These are phyloP conservation scores for Sphaerulina vaccinii DNA, from an alignment of 2,329 filamentous ascomycete species.

Conservation along the genomic window DNA sequence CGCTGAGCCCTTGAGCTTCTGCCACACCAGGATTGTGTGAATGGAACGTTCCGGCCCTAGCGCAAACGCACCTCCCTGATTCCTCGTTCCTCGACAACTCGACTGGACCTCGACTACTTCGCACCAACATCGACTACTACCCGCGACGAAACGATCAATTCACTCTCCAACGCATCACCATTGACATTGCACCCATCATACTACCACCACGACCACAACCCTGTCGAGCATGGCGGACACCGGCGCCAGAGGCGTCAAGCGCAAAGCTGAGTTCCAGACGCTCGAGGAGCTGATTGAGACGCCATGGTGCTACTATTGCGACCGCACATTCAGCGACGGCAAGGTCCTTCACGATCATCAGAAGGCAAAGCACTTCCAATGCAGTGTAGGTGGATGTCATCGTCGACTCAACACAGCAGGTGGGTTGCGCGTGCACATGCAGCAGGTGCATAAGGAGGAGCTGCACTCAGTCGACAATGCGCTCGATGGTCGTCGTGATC, in stretches of 20 bases:
- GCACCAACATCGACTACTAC: no score
- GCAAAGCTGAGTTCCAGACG: conserved; percentile 76
- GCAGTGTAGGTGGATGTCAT: conserved; percentile 70
- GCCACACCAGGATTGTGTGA: no score
- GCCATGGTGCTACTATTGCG: conserved; percentile 99
- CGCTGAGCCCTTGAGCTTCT: no score
- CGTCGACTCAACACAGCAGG: conserved; percentile 89
- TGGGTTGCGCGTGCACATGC: conserved; percentile 95
- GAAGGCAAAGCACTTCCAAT: conserved; percentile 99
- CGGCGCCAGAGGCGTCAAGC: conserved; percentile 9
- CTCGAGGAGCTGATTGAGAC: conserved; percentile 84
- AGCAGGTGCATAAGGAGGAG: conserved; percentile 95
- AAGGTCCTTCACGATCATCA: conserved; percentile 97
- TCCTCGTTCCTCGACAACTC: no score
- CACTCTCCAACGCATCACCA: no score
- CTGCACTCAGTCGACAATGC: conserved; percentile 88
- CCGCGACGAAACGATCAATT: no score
- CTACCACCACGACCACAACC: neutral
- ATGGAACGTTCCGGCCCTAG: no score
- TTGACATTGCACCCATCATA: neutral
- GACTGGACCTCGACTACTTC: no score
- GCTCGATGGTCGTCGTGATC: conserved; percentile 76
- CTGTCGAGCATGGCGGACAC: neutral
- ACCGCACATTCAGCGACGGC: conserved; percentile 95
- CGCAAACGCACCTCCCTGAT: no score